Conservation (phyloP, 441 rosid species). For the Hypseocharis bilobata region DNA sequence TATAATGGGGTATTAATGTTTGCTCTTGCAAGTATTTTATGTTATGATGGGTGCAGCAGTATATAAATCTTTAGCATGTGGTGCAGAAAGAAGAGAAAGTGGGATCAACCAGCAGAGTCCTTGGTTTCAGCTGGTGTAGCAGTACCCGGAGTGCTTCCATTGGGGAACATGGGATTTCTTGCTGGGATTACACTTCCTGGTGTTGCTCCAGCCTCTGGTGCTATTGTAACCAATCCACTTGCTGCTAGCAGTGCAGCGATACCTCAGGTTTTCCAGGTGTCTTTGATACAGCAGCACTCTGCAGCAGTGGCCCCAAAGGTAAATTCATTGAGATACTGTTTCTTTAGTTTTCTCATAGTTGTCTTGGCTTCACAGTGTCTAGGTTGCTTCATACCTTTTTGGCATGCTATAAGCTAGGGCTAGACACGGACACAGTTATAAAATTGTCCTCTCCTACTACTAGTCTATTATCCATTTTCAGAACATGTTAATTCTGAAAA, state of each 20-base stretch:
- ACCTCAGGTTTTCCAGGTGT: constrained; percentile 27
- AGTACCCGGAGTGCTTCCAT: constrained; percentile 22
- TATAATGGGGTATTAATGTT: not conserved
- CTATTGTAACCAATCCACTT: constrained; percentile 28
- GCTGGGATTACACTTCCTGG: constrained; percentile 30
- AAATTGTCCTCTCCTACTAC: not conserved
- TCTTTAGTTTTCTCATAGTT: not conserved
- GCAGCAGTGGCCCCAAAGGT: constrained; percentile 24
- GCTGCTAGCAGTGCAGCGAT: constrained; percentile 21
- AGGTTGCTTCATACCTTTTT: not conserved
- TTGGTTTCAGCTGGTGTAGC: constrained; percentile 43
- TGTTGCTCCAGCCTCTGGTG: constrained; percentile 29
- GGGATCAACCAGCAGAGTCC: constrained; percentile 89
- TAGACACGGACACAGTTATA: not conserved
- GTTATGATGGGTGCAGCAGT: not conserved
- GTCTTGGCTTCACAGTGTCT: not conserved
- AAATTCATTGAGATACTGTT: constrained; percentile 39
- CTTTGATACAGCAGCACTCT: constrained; percentile 30
- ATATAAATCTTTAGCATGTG: not conserved
- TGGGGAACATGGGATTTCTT: constrained; percentile 36
- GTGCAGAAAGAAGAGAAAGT: constrained; percentile 72
- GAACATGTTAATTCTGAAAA: not conserved
- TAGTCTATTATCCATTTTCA: not conserved
- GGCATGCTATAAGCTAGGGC: not conserved
- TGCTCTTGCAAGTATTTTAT: not conserved